These are phyloP conservation scores for Tilletia horrida DNA, from an alignment of 1,284 basidiomycete genomes.

Conservation along the genomic window DNA sequence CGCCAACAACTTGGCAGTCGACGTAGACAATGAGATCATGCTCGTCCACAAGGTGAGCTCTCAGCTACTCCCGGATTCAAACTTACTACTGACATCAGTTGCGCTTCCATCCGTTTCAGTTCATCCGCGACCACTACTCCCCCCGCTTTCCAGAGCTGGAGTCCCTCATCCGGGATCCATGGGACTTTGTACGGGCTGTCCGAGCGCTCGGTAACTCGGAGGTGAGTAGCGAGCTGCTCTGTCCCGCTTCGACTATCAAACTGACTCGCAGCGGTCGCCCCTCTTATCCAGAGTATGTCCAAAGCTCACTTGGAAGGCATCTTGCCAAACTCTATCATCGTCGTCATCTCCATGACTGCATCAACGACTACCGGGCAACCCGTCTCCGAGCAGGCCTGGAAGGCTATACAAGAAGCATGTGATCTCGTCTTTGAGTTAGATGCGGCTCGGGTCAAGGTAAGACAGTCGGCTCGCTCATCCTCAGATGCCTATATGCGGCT, in stretches of 20 bases:
- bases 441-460: constrained; percentile 69
- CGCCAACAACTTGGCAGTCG: constrained; percentile 96
- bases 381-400: constrained; percentile 72
- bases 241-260: neutral
- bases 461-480: too few species aligned
- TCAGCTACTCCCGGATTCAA: too few species aligned
- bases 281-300: constrained; percentile 66
- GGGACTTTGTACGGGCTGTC: constrained; percentile 88
- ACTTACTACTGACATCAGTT: constrained; percentile 53
- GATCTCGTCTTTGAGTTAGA: constrained; percentile 82
- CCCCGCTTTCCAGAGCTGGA: constrained; percentile 95
- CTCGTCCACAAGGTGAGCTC: constrained; percentile 74
- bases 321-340: constrained; percentile 84
- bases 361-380: constrained; percentile 73
- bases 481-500: neutral
- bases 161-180: constrained; percentile 84
- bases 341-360: constrained; percentile 93
- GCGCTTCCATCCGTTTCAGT: constrained; percentile 58
- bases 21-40: constrained; percentile 96
- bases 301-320: constrained; percentile 76
- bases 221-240: neutral
- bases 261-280: constrained; percentile 18
- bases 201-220: constrained; percentile 75
- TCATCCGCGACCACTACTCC: constrained; percentile 96
- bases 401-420: constrained; percentile 76